Conservation (phyloP, 306 rosid species). For the Corylus americana region DNA sequence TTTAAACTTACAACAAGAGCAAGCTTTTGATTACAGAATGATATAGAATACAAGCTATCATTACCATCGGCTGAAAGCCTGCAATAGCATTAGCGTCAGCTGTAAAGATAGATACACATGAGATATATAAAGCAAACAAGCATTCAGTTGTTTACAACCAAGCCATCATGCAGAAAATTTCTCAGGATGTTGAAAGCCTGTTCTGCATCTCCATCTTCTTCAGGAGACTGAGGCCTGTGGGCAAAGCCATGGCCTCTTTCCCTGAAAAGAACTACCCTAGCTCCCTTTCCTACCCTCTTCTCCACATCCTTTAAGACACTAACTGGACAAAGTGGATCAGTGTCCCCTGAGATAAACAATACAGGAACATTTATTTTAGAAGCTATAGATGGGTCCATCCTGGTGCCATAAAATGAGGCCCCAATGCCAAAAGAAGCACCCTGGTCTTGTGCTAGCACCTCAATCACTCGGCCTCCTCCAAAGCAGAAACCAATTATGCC, state of each 20-base stretch:
- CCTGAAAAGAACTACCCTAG: constrained; percentile 51
- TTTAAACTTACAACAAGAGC: too few relatives aligned
- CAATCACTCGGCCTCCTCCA: constrained; percentile 72
- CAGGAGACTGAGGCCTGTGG: constrained; percentile 70
- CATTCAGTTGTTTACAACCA: constrained; percentile 29
- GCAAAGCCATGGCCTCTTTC: constrained; percentile 85
- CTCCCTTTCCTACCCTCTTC: constrained; percentile 42
- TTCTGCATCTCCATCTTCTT: constrained; percentile 88
- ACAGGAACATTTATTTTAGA: constrained; percentile 54
- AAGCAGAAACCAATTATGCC: constrained; percentile 71
- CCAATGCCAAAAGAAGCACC: constrained; percentile 59
- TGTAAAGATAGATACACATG: constrained; percentile 1
- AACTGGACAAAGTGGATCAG: constrained; percentile 64
- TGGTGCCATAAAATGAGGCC: constrained; percentile 67
- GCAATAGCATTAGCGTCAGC: background rate
- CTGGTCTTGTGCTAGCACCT: constrained; percentile 59
- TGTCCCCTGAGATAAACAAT: constrained; percentile 68
- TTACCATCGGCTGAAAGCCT: background rate
- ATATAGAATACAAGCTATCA: background rate
- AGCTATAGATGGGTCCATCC: constrained; percentile 45
- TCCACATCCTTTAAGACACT: constrained; percentile 38
- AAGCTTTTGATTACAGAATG: background rate
- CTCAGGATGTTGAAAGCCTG: constrained; percentile 58
- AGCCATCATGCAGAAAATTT: constrained; percentile 65
- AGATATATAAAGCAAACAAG: background rate